Base-by-base conservation (phyloP, 805 yeast genomes). In the Trichomonascus vanleenenianus region DNA sequence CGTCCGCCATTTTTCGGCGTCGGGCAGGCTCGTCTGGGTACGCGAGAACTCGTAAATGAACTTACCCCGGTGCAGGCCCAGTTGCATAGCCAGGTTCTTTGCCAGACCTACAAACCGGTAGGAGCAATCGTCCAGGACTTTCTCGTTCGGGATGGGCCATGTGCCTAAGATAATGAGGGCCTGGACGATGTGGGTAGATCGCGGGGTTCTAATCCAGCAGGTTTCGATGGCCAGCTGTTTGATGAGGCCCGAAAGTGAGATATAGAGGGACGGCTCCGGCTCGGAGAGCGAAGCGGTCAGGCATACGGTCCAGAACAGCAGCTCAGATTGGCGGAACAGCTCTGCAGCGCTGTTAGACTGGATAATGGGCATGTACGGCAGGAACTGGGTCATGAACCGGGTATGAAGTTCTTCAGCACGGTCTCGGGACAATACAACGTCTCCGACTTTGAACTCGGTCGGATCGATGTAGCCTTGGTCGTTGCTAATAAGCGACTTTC, bases 61-160 rank as follows among this genome's bases (percentile, higher is more conserved):
- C 60, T 84, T 85, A 20, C 96, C 97, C 52, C 96, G 70, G 63
- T 89, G 97, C 49, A 89, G 70, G 9, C 97, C 97, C 31, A 89
- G 66, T 61, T 89, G 97, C 52, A 83, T 75, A 0, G 94, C 85
- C 43, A 89, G 67, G 48, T 81, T 79, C 54, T 87, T 86, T 1
- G 96, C 96, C 38, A 89, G 69, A 0, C 94, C 95, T 14, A 85
- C 79, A 63, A 87, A 89, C 57, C 97, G 72, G 57, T 86, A 88
- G 2, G 95, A 83, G 59, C 93, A 83, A 60, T 89, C 97, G 64
- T 89, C 97, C 48, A 89, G 69, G 15, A 89, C 91, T 58, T 88
- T 89, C 58, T 85, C 89, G 57, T 88, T 88, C 0, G 97, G 97
- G 39, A 89, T 63, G 0, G 96, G 96, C 97, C 97, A 89, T 12